phyloP scores from a whole-genome alignment of 2,329 filamentous ascomycete genomes.

The Rutstroemia sydowiana region DNA sequence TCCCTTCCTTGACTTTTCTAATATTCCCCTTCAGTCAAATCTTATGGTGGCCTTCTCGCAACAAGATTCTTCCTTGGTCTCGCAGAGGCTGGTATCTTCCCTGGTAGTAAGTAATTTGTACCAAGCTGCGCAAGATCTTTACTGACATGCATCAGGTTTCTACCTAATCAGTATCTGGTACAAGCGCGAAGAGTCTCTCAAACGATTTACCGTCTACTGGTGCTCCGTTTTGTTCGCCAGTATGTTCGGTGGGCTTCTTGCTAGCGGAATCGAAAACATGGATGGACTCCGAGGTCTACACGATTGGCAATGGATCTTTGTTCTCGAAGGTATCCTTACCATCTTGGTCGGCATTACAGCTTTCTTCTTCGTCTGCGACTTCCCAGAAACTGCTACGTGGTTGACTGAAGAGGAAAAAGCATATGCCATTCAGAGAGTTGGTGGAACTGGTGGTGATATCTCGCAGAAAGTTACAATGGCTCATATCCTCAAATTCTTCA shows the following conservation, averaged over 20 bases:
- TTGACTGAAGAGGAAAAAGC: conserved; percentile 57
- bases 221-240: conserved; percentile 68
- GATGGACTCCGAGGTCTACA: conserved; percentile 55
- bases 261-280: conserved; percentile 79
- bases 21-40: conserved; percentile 31
- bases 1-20: too few species aligned
- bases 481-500: background rate
- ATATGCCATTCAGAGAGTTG: background rate
- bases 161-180: conserved; percentile 84
- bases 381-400: conserved; percentile 67
- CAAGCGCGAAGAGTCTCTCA: conserved; percentile 73
- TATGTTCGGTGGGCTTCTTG: conserved; percentile 76
- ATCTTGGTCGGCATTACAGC: conserved; percentile 45
- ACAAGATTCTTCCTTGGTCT: conserved; percentile 58
- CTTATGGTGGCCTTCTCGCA: conserved; percentile 57
- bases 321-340: conserved; percentile 64
- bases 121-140: too few species aligned
- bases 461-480: background rate
- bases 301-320: conserved; percentile 76
- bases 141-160: conserved; percentile 48
- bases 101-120: conserved; percentile 53
- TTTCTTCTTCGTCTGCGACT: conserved; percentile 64
- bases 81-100: conserved; percentile 50
- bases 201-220: conserved; percentile 89
- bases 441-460: background rate